Percentiles rank a stretch among this genome's conserved stretches.
Conservation (phyloP, 2,329 filamentous ascomycete species). For the Dichotomopilus funicola region DNA sequence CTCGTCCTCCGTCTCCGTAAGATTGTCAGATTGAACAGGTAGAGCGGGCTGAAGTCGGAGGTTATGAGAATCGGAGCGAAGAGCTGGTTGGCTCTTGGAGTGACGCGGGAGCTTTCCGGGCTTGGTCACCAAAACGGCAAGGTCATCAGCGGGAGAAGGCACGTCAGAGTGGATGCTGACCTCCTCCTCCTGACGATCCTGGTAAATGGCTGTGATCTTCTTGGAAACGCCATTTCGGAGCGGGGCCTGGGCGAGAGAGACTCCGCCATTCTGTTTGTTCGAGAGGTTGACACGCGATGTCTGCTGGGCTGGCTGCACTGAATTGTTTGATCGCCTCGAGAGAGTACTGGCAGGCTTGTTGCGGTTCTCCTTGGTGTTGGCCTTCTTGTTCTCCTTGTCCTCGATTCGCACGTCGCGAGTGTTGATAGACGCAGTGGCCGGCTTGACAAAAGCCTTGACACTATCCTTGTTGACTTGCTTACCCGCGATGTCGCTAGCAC, state of each 20-base stretch:
- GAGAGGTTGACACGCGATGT: slow-evolving; percentile 8
- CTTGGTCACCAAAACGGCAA: slow-evolving; percentile 17
- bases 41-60: slow-evolving; percentile 42
- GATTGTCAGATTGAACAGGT: slow-evolving; percentile 21
- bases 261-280: slow-evolving; percentile 6
- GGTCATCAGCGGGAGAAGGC: slow-evolving; percentile 13
- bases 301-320: slow-evolving; percentile 4
- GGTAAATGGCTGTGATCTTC: slow-evolving; percentile 26
- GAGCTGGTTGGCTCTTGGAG: slow-evolving; percentile 48
- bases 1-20: slow-evolving; percentile 29
- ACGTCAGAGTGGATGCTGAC: slow-evolving; percentile 6
- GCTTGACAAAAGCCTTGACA: slow-evolving; percentile 29
- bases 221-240: slow-evolving; percentile 21
- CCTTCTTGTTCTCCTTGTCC: slow-evolving; percentile 40
- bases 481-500: slow-evolving; percentile 24
- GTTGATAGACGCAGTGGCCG: slow-evolving; percentile 21
- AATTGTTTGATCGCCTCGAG: slow-evolving; percentile 4
- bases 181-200: slow-evolving; percentile 21
- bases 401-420: slow-evolving; percentile 23
- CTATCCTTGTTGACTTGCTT: slow-evolving; percentile 34
- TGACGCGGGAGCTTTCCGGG: slow-evolving; percentile 36
- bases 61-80: slow-evolving; percentile 37
- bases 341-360: not conserved
- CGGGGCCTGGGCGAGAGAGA: slow-evolving; percentile 14
- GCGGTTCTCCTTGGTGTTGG: slow-evolving; percentile 2